Evolutionary conservation across 2,329 filamentous ascomycete species (phyloP).

Genomic region (Cryphonectria naterciae): DNA sequence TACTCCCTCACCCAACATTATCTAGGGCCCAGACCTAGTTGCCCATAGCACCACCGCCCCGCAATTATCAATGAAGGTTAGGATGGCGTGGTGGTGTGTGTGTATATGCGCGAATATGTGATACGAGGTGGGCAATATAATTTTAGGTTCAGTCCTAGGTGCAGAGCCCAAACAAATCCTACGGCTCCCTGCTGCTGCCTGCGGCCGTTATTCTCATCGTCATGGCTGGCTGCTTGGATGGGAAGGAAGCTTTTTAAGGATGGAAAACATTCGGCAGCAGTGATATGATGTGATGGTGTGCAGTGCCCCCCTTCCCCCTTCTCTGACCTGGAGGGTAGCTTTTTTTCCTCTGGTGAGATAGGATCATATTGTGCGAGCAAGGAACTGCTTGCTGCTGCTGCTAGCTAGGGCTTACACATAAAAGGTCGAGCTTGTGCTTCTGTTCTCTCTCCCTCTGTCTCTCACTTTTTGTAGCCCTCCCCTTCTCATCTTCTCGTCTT

Average conservation of each 20-base stretch:
- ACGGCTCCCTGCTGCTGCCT: not conserved
- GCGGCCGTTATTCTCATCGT: not conserved
- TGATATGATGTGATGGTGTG: not conserved
- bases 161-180: not conserved
- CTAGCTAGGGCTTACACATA: not conserved
- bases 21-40: not conserved
- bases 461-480: not conserved
- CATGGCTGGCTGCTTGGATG: not conserved
- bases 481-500: not conserved
- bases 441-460: accelerated
- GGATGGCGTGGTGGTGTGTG: not conserved
- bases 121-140: not conserved
- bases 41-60: not conserved
- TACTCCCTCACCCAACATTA: no score
- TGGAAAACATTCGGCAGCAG: not conserved
- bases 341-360: not conserved
- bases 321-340: not conserved
- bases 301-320: not conserved
- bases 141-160: not conserved
- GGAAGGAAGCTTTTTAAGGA: not conserved
- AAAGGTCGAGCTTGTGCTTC: not conserved
- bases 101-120: not conserved
- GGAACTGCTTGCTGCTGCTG: not conserved
- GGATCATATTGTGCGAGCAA: not conserved
- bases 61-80: not conserved